Conservation (phyloP, 2,329 filamentous ascomycete species). For the Nemania bipapillata region DNA sequence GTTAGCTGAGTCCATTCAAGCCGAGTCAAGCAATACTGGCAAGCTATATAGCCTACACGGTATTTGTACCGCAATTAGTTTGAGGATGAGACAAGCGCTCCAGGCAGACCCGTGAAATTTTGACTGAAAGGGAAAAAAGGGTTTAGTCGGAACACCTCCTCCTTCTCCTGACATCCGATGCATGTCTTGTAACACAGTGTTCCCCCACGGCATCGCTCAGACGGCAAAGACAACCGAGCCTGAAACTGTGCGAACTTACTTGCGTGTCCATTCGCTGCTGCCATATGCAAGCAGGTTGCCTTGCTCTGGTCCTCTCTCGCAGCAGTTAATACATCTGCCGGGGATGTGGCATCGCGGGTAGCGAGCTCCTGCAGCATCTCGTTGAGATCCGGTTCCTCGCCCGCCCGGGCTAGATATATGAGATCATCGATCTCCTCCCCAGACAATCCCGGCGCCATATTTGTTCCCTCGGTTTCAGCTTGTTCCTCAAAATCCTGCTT, state of each 20-base stretch:
- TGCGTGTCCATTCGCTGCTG: slow-evolving; percentile 86
- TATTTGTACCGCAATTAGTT: neutral
- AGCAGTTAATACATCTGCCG: slow-evolving; percentile 73
- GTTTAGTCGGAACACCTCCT: too few relatives aligned
- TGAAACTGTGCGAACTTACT: slow-evolving; percentile 63
- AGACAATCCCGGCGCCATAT: slow-evolving; percentile 66
- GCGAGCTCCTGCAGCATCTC: slow-evolving; percentile 68
- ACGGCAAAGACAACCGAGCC: neutral
- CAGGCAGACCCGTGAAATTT: neutral
- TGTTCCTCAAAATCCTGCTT: neutral
- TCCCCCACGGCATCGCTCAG: neutral
- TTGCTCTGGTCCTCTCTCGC: slow-evolving; percentile 80
- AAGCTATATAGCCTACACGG: neutral
- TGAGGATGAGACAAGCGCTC: neutral
- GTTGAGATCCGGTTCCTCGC: slow-evolving; percentile 77
- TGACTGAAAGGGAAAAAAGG: neutral
- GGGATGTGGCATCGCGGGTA: slow-evolving; percentile 67
- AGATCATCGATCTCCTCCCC: slow-evolving; percentile 91
- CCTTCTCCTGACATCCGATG: too few relatives aligned
- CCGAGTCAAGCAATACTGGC: neutral
- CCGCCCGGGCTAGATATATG: slow-evolving; percentile 83
- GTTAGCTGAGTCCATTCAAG: slow-evolving; percentile 24
- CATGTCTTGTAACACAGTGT: slow-evolving; percentile 3
- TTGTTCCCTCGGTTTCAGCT: neutral
- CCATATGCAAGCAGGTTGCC: slow-evolving; percentile 89